These are phyloP conservation scores for Xylaria hypoxylon DNA, from an alignment of 2,329 filamentous ascomycete species.

Conservation along the genomic window DNA sequence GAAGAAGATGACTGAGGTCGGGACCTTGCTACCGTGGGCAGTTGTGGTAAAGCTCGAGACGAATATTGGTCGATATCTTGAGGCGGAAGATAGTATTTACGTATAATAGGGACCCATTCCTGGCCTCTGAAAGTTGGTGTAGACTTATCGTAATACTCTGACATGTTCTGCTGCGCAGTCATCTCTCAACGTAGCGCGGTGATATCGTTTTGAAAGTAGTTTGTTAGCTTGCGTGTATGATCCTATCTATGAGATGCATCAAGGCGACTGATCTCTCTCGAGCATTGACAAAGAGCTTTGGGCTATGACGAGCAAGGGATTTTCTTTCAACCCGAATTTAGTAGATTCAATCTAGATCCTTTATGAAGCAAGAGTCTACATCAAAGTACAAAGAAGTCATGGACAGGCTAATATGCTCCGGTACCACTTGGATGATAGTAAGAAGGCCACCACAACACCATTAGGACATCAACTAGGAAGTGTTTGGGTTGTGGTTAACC, in stretches of 20 bases:
- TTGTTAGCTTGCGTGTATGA: background rate
- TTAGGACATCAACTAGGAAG: background rate
- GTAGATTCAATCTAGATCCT: slow-evolving; percentile 5
- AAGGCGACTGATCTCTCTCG: slow-evolving; percentile 3
- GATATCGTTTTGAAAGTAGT: slow-evolving; percentile 10
- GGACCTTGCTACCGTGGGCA: slow-evolving; percentile 32
- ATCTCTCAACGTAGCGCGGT: slow-evolving; percentile 5
- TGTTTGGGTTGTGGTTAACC: background rate
- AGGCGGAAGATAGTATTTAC: slow-evolving; percentile 34
- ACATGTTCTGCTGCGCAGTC: slow-evolving; percentile 25
- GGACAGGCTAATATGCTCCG: background rate
- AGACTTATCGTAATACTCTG: slow-evolving; percentile 21
- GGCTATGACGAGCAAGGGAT: background rate
- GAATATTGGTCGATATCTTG: slow-evolving; percentile 30
- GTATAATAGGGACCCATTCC: slow-evolving; percentile 4
- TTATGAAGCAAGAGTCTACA: slow-evolving; percentile 18
- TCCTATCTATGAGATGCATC: background rate
- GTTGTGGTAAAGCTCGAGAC: slow-evolving; percentile 33
- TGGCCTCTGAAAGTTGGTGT: slow-evolving; percentile 15
- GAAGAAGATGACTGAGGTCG: slow-evolving; percentile 34
- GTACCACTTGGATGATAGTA: background rate
- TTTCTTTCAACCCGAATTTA: slow-evolving; percentile 24
- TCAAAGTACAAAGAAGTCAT: slow-evolving; percentile 20
- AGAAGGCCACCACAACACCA: background rate
- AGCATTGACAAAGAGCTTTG: slow-evolving; percentile 32